Evolutionary conservation across 2,329 filamentous ascomycete species (phyloP), one percentile per base, ranked within the genome.

Genomic region (Diaporthe sp.): DNA sequence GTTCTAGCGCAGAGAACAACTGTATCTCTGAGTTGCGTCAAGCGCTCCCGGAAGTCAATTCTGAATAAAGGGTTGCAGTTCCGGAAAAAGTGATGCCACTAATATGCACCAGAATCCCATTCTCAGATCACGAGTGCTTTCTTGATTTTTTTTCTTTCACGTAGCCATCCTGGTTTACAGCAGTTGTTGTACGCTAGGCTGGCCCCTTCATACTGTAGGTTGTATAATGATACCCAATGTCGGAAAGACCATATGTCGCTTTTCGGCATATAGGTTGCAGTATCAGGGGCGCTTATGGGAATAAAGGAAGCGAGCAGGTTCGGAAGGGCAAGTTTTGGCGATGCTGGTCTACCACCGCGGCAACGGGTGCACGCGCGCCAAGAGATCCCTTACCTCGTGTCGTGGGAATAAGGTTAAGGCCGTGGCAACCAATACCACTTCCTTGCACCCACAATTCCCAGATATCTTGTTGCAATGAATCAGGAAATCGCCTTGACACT

Each of bases 331-430:
- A 51, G 19, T 66, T 66, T 66, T 66, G 27, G 44, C 61, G 61
- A 66, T 37, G 13, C 30, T 22, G 35, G 27, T 32, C 7, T 25
- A 15, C 56, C 39, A 47, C 39, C 42, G 19, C 37, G 19, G 61
- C 30, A 22, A 35, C 44, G 42, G 42, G 42, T 66, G 61, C 61
- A 66, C 42, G 61, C 61, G 61, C 42, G 61, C 61, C 61, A 66
- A 66, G 61, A 50, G 61, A 66, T 66, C 61, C 19, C 44, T 37
- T 35, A 63, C 59, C 61, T 50, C 42, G 61, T 66, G 61, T 66
- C 61, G 61, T 66, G 30, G 17, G 37, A 66, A 19, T 66, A 66
- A 66, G 42, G 61, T 66, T 66, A 66, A 25, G 27, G 17, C 61
- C 61, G 50, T 30, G 27, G 42, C 42, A 42, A 35, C 42, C 27